These are phyloP conservation scores for Aspergillus caelatus DNA, from an alignment of 2,329 filamentous ascomycete species.

Conservation along the genomic window DNA sequence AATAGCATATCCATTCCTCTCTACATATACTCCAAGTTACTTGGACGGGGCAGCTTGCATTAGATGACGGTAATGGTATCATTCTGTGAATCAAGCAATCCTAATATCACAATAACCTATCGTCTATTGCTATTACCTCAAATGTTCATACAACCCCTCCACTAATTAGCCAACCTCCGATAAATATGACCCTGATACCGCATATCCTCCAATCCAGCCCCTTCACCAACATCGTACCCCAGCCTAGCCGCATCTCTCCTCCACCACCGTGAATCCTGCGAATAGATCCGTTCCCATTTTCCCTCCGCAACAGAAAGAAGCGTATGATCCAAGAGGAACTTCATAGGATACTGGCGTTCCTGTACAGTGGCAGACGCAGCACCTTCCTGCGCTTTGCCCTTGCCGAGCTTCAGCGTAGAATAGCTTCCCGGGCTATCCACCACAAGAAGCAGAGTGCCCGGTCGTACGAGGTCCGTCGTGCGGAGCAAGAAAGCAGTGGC, in stretches of 20 bases:
- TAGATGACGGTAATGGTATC: background rate
- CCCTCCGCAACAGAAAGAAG: conserved; percentile 57
- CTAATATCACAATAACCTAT: conserved; percentile 9
- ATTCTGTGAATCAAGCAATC: background rate
- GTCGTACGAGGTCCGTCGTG: conserved; percentile 61
- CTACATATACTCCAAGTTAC: conserved; percentile 12
- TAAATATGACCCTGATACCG: conserved; percentile 92
- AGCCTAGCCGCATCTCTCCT: conserved; percentile 65
- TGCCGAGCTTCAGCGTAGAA: conserved; percentile 74
- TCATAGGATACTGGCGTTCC: conserved; percentile 80
- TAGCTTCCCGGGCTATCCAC: conserved; percentile 95
- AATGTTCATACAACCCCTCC: background rate
- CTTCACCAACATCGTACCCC: conserved; percentile 82
- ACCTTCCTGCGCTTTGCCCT: conserved; percentile 33
- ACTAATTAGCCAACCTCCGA: conserved; percentile 36
- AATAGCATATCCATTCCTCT: conserved; percentile 32
- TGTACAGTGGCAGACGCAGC: conserved; percentile 41
- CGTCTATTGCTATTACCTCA: background rate
- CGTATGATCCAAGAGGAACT: conserved; percentile 85
- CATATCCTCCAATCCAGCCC: conserved; percentile 90
- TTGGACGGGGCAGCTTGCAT: background rate
- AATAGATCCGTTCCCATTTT: conserved; percentile 74
- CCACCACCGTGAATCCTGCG: conserved; percentile 84
- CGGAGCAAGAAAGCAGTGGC: conserved; percentile 76
- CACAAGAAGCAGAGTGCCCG: conserved; percentile 73